Evolutionary conservation across 1,284 basidiomycete genomes (phyloP).

Genomic region (Malassezia arunalokei): DNA sequence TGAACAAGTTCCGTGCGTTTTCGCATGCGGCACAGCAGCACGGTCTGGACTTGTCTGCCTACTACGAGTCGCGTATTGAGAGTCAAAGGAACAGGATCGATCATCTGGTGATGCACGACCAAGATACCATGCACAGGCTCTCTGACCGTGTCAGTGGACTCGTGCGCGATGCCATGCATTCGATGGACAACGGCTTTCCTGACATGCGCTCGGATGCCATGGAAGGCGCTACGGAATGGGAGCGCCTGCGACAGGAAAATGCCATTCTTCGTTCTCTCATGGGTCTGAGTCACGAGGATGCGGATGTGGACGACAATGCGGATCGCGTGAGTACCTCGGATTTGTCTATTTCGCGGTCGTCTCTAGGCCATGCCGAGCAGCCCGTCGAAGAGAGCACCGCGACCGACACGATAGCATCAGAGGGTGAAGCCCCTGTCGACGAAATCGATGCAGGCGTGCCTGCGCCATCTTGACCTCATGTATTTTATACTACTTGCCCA

Average conservation of each 20-base stretch:
- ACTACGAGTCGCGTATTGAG: conserved; percentile 58
- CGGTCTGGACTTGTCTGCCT: conserved; percentile 71
- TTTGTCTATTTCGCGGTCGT: conserved; percentile 15
- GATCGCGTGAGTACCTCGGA: conserved; percentile 12
- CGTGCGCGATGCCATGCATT: conserved; percentile 22
- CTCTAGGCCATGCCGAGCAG: not conserved
- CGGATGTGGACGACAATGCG: not conserved
- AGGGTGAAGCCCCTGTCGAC: not conserved
- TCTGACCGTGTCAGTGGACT: conserved; percentile 25
- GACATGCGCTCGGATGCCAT: conserved; percentile 30
- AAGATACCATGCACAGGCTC: not conserved
- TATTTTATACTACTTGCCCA: conserved; percentile 14
- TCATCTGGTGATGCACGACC: not conserved
- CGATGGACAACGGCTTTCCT: conserved; percentile 30
- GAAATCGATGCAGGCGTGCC: conserved; percentile 4
- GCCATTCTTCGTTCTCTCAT: conserved; percentile 35
- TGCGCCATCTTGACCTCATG: not conserved
- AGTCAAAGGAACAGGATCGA: conserved; percentile 4
- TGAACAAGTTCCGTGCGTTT: conserved; percentile 86
- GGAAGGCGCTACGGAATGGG: conserved; percentile 31
- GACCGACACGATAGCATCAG: not conserved
- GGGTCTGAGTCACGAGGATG: not conserved
- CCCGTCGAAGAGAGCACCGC: not conserved
- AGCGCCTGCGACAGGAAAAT: conserved; percentile 37
- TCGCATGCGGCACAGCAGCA: conserved; percentile 85